Base-by-base conservation (phyloP, 1,284 basidiomycete species). In the Puccinia novopanici region DNA sequence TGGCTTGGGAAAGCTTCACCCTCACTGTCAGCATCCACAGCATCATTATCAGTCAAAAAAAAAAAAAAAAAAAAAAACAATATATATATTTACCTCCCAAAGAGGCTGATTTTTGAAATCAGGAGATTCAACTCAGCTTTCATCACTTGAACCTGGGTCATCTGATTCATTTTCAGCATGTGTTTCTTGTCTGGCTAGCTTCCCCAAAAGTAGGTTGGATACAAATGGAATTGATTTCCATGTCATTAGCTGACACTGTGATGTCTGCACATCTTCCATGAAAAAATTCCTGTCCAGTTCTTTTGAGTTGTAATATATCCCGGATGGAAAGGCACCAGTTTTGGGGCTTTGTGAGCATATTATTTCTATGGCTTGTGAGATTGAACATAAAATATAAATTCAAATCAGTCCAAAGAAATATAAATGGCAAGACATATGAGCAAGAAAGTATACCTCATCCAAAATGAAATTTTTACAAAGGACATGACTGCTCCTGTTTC, bases 161-260 rank as follows among this genome's bases (percentile, higher is more conserved):
- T 24, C 34, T 34, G 34, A 34, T 34, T 34, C 2, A 34, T 34
- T 34, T 34, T 34, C 34, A 34, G 34, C 34, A 1, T 1, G 34
- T 34, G 34, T 34, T 34, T 34, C 34, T n/a, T 42, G 65, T 68
- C 42, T 4, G 17, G 65, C 42, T 24, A 68, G 48, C 22, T 68
- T 68, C 4, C 42, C 30, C 22, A 68, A 27, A 4, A 68, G 40
- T n/a, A 74, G 24, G 42, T 57, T 42, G 54, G 15, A 74, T 22
- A 40, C 17, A 40, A 74, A 74, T 6, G 52, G 30, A 54, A 74
- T 74, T 42, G 72, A 54, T 13, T 59, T 40, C 8, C 22, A n/a
- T 15, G 40, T 37, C 13, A 2, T 57, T 10, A 17, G 27, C 22
- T 34, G 34, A 34, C 34, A 34, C 2, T 3, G 24, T 24, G 42